Conservation (phyloP, 192 early-diverging fungal genomes). For the Chytriomyces confervae region DNA sequence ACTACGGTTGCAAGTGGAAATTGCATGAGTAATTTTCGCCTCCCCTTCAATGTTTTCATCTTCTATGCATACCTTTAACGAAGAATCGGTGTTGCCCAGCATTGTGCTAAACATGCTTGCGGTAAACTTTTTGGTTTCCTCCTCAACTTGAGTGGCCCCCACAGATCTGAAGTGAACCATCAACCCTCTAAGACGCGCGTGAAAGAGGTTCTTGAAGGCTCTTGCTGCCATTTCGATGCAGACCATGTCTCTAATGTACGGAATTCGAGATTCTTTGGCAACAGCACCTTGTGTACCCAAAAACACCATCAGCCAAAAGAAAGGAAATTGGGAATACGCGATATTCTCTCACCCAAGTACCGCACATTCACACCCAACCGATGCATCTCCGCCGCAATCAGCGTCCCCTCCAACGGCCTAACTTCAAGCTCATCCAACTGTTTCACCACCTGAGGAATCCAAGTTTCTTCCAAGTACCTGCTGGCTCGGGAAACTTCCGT, state of each 20-base stretch:
- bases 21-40: not conserved
- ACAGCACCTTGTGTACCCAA: conserved; percentile 40
- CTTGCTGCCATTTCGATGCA: conserved; percentile 58
- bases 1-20: conserved; percentile 30
- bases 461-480: conserved; percentile 49
- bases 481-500: conserved; percentile 47
- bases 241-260: conserved; percentile 55
- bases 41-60: not conserved
- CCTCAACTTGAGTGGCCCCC: conserved; percentile 59
- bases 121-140: conserved; percentile 52
- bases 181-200: conserved; percentile 41
- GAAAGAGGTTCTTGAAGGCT: conserved; percentile 52
- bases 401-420: conserved; percentile 51
- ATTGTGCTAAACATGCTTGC: conserved; percentile 46
- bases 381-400: conserved; percentile 50
- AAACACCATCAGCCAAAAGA: conserved; percentile 23
- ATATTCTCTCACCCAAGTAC: conserved; percentile 49
- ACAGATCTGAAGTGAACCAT: conserved; percentile 58
- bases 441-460: conserved; percentile 53
- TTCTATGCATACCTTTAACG: conserved; percentile 38
- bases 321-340: not conserved
- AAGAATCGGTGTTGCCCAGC: conserved; percentile 44
- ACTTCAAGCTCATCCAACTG: conserved; percentile 54
- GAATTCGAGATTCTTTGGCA: conserved; percentile 50
- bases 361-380: conserved; percentile 58